phyloP scores from a whole-genome alignment of 1,139 yeast genomes.

The Pichia cactophila region DNA sequence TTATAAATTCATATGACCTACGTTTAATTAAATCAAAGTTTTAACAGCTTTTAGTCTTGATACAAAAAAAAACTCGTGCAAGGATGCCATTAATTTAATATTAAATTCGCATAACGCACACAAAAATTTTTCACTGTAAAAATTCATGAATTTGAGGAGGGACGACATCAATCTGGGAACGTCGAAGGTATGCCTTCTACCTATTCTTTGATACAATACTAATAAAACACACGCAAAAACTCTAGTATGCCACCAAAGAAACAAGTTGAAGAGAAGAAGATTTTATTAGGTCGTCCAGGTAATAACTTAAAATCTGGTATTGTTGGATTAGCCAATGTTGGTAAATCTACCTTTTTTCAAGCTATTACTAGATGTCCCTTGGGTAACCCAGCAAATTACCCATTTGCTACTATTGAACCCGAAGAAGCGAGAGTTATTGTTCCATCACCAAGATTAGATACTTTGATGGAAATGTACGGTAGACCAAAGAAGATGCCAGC shows the following conservation, averaged over 20 bases:
- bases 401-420: conserved; percentile 97
- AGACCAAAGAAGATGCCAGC: conserved; percentile 76
- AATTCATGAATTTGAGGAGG: no score
- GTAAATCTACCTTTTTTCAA: conserved; percentile 88
- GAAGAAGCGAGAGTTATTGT: conserved; percentile 98
- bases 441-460: conserved; percentile 85
- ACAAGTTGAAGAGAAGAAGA: conserved; percentile 81
- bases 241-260: conserved; percentile 85
- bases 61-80: no score
- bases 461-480: conserved; percentile 38
- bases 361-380: conserved; percentile 84
- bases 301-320: conserved; percentile 94
- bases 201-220: neutral
- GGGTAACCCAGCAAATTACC: conserved; percentile 98
- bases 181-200: neutral
- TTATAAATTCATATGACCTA: no score
- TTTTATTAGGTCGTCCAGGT: conserved; percentile 96
- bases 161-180: no score
- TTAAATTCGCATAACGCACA: no score
- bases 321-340: conserved; percentile 95
- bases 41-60: no score
- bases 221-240: neutral
- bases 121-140: no score
- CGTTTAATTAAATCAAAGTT: no score
- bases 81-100: no score